These are phyloP conservation scores for Calocera cornea DNA, from an alignment of 768 basidiomycete species.

Conservation along the genomic window DNA sequence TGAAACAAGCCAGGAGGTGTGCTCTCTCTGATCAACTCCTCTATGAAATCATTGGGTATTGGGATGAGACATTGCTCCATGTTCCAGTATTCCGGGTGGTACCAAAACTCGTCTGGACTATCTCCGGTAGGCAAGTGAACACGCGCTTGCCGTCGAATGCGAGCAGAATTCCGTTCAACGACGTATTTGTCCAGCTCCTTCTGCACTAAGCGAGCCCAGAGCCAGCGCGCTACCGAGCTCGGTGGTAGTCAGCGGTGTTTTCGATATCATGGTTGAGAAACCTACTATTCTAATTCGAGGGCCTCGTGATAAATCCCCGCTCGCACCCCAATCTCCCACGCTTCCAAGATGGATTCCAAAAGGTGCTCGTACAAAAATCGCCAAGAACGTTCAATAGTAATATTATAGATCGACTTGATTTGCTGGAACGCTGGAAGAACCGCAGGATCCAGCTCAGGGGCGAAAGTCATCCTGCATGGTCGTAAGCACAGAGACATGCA, in stretches of 20 bases:
- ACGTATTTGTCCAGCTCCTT: not conserved
- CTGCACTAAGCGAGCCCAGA: not conserved
- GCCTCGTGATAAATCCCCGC: not conserved
- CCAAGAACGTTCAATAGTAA: not conserved
- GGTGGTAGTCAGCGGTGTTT: not conserved
- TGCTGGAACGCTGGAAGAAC: not conserved
- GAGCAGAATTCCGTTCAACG: not conserved
- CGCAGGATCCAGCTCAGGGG: not conserved
- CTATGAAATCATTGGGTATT: not conserved
- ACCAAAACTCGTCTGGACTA: conserved; percentile 2
- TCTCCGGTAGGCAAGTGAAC: not conserved
- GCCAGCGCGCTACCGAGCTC: not conserved
- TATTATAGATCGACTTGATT: conserved; percentile 1
- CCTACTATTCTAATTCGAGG: not conserved
- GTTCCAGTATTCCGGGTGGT: not conserved
- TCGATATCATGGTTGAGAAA: not conserved
- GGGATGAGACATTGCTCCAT: not conserved
- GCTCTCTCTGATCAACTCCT: not conserved
- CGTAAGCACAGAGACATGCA: too few species aligned
- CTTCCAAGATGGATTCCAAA: not conserved
- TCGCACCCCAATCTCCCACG: not conserved
- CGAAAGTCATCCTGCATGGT: too few species aligned
- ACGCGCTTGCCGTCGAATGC: not conserved
- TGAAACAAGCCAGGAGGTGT: not conserved
- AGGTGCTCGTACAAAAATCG: not conserved